phyloP scores from a whole-genome alignment of 768 basidiomycete species.

The Filobasidium wieringae region DNA sequence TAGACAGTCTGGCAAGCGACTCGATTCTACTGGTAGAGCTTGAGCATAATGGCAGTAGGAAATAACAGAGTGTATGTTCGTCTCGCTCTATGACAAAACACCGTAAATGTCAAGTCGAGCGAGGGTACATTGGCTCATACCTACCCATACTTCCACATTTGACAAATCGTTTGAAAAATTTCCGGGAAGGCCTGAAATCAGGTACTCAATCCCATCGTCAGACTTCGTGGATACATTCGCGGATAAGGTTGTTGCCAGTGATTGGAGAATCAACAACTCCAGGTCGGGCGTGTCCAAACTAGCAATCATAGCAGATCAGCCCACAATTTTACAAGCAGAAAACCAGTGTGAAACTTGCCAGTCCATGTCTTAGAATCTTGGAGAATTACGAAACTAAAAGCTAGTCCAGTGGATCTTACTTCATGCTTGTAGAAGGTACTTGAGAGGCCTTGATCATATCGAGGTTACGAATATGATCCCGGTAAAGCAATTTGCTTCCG shows the following conservation, averaged over 20 bases:
- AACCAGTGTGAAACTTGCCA: no score
- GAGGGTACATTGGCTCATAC: not conserved
- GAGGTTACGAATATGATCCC: no score
- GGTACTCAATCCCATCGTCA: not conserved
- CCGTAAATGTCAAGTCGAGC: not conserved
- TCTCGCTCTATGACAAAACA: constrained; percentile 18
- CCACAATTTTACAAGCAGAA: no score
- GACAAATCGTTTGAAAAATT: not conserved
- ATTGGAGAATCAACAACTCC: constrained; percentile 30
- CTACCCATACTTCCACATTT: constrained; percentile 29
- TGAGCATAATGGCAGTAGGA: constrained; percentile 33
- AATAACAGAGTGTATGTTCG: constrained; percentile 31
- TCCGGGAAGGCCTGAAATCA: not conserved
- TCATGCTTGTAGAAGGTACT: no score
- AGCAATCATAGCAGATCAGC: no score
- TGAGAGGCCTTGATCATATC: no score
- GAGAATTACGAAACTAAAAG: no score
- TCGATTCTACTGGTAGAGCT: constrained; percentile 19
- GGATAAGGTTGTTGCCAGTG: constrained; percentile 26
- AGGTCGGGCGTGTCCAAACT: constrained; percentile 31
- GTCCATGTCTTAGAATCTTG: no score
- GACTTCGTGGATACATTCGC: not conserved
- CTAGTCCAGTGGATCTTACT: no score
- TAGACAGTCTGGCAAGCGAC: constrained; percentile 16
- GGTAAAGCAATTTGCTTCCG: no score